Conservation (phyloP, 768 basidiomycete genomes). For the Kwoniella dendrophila region DNA sequence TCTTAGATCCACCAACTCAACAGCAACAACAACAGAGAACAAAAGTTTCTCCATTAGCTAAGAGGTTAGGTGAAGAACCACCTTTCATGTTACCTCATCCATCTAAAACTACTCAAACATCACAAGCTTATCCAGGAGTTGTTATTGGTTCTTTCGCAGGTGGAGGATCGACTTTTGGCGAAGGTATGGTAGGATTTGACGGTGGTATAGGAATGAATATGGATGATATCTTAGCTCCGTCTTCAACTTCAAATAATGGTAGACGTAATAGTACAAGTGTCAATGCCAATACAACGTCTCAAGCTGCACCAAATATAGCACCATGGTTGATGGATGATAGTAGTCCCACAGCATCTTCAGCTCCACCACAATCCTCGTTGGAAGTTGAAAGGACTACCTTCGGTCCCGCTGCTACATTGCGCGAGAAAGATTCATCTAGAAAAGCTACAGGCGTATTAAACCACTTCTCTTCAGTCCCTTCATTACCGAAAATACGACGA, state of each 20-base stretch:
- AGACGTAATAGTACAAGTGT: constrained; percentile 30
- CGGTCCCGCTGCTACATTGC: constrained; percentile 12
- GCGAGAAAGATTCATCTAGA: constrained; percentile 13
- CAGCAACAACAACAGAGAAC: neutral
- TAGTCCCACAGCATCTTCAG: neutral
- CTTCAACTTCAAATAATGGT: constrained; percentile 16
- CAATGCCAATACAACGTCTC: neutral
- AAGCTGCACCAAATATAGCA: constrained; percentile 49
- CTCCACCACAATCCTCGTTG: neutral
- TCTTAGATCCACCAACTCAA: constrained; percentile 1
- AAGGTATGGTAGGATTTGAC: constrained; percentile 31
- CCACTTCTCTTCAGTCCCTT: constrained; percentile 37
- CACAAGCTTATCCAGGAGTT: constrained; percentile 40
- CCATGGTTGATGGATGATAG: constrained; percentile 53
- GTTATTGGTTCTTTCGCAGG: constrained; percentile 39
- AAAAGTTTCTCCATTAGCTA: constrained; percentile 32
- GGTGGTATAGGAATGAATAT: constrained; percentile 23
- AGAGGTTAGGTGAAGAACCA: constrained; percentile 37
- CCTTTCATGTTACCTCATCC: constrained; percentile 41
- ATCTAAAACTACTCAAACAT: constrained; percentile 16
- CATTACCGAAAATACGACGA: constrained; percentile 36
- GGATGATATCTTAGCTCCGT: constrained; percentile 45
- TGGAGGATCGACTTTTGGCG: constrained; percentile 24
- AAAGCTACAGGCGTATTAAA: constrained; percentile 23
- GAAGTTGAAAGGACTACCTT: neutral